Evolutionary conservation across 352 stramenopile genomes (phyloP).

Genomic region (Globisporangium spinosum): DNA sequence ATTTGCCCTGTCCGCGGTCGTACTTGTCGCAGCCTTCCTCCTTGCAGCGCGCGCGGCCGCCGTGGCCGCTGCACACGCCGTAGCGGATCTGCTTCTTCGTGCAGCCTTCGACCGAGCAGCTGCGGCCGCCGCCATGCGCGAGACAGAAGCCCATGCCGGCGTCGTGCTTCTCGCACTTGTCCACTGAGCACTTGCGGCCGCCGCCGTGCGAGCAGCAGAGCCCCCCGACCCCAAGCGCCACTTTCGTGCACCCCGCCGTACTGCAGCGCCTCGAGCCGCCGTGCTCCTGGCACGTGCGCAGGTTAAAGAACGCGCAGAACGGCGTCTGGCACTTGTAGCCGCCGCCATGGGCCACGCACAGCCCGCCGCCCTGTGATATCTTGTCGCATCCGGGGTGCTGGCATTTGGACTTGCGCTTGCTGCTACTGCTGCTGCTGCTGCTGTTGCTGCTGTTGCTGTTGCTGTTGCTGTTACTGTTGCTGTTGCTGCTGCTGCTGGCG

Average conservation of each 20-base stretch:
- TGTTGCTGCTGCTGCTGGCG: neutral
- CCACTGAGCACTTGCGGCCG: conserved; percentile 62
- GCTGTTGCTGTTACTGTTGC: neutral
- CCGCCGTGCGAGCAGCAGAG: conserved; percentile 68
- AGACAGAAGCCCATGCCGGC: conserved; percentile 64
- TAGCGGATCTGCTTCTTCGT: conserved; percentile 78
- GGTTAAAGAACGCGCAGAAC: conserved; percentile 66
- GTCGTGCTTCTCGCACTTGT: conserved; percentile 74
- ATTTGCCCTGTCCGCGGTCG: conserved; percentile 71
- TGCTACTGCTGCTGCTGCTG: neutral
- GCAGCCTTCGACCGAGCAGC: conserved; percentile 55
- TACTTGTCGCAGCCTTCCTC: conserved; percentile 75
- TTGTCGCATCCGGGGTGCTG: conserved; percentile 49
- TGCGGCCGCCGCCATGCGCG: conserved; percentile 62
- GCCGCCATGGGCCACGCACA: conserved; percentile 64
- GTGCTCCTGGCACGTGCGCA: conserved; percentile 72
- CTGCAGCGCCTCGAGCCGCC: conserved; percentile 67
- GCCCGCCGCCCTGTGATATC: conserved; percentile 54
- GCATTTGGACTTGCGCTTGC: conserved; percentile 28
- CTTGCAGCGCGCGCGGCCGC: conserved; percentile 67
- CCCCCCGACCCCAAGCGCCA: conserved; percentile 39
- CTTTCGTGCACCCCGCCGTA: conserved; percentile 45
- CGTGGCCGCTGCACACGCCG: conserved; percentile 68
- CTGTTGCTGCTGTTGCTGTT: neutral
- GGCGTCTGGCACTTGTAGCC: conserved; percentile 69